Percentiles rank a stretch among this genome's conserved stretches.
phyloP scores from a whole-genome alignment of 73 alveolate species.

The Symbiodinium pilosum region DNA sequence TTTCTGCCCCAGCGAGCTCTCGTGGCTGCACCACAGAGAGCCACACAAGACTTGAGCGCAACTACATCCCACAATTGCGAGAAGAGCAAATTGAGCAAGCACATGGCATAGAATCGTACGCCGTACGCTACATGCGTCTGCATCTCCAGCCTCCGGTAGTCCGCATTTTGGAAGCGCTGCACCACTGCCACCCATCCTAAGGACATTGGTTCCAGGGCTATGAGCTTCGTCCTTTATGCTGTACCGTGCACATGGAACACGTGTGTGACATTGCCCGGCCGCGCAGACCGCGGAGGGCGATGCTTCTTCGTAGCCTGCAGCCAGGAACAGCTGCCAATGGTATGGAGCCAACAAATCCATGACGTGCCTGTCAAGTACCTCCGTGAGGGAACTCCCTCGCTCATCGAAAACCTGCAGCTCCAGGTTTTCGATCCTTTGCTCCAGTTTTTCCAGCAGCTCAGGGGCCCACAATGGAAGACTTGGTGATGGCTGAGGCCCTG shows the following conservation, averaged over 20 bases:
- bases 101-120: not conserved
- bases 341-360: no score
- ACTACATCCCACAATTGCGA: no score
- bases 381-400: not conserved
- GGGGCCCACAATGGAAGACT: conserved; percentile 40
- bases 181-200: conserved; percentile 73
- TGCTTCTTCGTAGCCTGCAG: conserved; percentile 54
- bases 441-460: no score
- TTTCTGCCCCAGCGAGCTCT: no score
- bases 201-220: no score
- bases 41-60: no score
- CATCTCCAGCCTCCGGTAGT: conserved; percentile 34
- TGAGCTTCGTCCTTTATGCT: no score
- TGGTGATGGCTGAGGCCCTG: conserved; percentile 83
- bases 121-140: not conserved
- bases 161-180: conserved; percentile 61
- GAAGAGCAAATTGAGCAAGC: not conserved
- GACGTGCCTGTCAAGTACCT: not conserved
- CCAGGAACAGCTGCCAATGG: no score
- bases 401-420: not conserved
- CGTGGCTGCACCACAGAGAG: no score
- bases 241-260: not conserved
- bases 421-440: no score
- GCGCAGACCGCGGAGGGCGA: conserved; percentile 53
- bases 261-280: not conserved